Evolutionary conservation across 2,329 filamentous ascomycete genomes (phyloP).

Genomic region (Coniochaeta sp.): DNA sequence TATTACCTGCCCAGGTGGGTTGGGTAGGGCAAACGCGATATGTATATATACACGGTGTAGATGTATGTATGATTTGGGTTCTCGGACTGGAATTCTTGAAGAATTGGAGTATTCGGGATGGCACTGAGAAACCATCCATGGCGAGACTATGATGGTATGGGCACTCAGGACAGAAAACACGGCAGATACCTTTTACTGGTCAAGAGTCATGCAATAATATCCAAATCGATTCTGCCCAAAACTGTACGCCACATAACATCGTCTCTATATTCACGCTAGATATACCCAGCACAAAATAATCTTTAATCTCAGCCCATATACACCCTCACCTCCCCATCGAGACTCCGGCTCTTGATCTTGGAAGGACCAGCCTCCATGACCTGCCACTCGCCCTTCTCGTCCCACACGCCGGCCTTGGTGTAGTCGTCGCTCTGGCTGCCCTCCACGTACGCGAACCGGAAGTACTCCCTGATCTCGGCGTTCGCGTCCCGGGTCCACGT

Average conservation of each 20-base stretch:
- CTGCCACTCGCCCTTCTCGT: slow-evolving; percentile 54
- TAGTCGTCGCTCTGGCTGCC: slow-evolving; percentile 62
- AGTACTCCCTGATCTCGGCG: slow-evolving; percentile 57
- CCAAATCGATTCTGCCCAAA: not conserved
- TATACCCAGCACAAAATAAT: not conserved
- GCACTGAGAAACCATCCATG: not conserved
- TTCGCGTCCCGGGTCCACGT: slow-evolving; percentile 49
- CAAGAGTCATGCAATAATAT: not conserved
- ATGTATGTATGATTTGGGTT: not conserved
- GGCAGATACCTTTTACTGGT: not conserved
- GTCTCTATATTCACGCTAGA: not conserved
- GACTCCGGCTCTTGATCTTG: slow-evolving; percentile 24
- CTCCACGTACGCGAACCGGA: slow-evolving; percentile 67
- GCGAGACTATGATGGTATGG: not conserved
- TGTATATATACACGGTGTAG: not conserved
- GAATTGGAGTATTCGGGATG: too few relatives aligned
- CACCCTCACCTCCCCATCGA: slow-evolving; percentile 8
- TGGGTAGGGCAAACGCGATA: slow-evolving; percentile 1
- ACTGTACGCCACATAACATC: not conserved
- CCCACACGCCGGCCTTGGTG: slow-evolving; percentile 69
- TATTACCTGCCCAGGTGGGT: slow-evolving; percentile 52
- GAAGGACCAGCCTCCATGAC: slow-evolving; percentile 58
- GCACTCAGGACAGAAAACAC: not conserved
- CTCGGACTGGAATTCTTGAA: not conserved
- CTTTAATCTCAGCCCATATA: slow-evolving; percentile 1